Evolutionary conservation across 768 basidiomycete species (phyloP).

Genomic region (Pleurotus salmoneostramineus): DNA sequence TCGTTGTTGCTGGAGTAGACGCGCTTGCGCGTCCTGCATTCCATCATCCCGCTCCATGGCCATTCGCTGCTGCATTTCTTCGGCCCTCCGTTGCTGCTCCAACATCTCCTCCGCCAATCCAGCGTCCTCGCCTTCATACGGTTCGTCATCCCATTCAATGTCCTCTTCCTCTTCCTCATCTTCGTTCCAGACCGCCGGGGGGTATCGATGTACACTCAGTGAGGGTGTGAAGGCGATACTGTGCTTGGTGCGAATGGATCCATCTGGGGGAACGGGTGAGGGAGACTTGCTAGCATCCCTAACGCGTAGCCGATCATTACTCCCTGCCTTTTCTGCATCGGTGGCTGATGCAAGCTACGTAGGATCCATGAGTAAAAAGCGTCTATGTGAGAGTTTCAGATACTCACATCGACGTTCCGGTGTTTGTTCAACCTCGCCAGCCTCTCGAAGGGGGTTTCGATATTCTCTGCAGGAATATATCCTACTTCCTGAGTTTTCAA

Average conservation of each 20-base stretch:
- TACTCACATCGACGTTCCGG: slow-evolving; percentile 89
- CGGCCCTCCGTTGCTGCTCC: slow-evolving; percentile 23
- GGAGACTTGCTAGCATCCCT: slow-evolving; percentile 44
- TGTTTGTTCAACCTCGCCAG: slow-evolving; percentile 95
- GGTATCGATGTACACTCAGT: slow-evolving; percentile 68
- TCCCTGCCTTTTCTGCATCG: slow-evolving; percentile 60
- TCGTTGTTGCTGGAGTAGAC: slow-evolving; percentile 26
- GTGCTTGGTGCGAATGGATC: slow-evolving; percentile 25
- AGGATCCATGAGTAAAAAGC: slow-evolving; percentile 6
- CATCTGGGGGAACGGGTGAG: slow-evolving; percentile 37
- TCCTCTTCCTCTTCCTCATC: slow-evolving; percentile 66
- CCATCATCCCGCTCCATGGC: slow-evolving; percentile 82
- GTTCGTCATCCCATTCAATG: slow-evolving; percentile 64
- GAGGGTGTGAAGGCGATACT: slow-evolving; percentile 72
- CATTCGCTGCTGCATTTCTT: slow-evolving; percentile 16
- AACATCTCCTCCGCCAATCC: slow-evolving; percentile 55
- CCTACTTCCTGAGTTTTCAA: slow-evolving; percentile 98
- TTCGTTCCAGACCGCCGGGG: slow-evolving; percentile 80
- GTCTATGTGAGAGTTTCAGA: not conserved
- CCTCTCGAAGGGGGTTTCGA: slow-evolving; percentile 97
- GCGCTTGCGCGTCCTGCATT: slow-evolving; percentile 31
- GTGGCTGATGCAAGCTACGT: slow-evolving; percentile 71
- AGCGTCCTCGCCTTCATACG: slow-evolving; percentile 66
- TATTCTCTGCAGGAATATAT: slow-evolving; percentile 98
- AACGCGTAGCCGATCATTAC: slow-evolving; percentile 45